Conservation (phyloP, 495 filamentous ascomycete genomes). For the Penicillium waksmanii region DNA sequence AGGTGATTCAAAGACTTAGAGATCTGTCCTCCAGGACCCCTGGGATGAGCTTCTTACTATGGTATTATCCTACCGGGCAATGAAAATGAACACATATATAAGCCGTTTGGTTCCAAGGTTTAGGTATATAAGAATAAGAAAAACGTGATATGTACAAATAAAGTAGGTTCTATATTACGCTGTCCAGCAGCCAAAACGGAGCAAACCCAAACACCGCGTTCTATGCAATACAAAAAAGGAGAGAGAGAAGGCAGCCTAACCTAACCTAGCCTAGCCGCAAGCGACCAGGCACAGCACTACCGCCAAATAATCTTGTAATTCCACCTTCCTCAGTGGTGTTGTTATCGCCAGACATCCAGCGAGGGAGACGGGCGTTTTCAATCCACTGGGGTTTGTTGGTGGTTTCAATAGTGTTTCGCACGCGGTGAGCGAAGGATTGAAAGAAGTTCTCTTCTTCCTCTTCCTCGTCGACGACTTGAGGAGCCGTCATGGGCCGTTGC, state of each 20-base stretch:
- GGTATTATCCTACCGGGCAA: too few relatives aligned
- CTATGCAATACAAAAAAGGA: constrained; percentile 17
- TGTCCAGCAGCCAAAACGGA: constrained; percentile 30
- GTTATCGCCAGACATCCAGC: constrained; percentile 68
- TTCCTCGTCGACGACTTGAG: constrained; percentile 53
- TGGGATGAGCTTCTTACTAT: too few relatives aligned
- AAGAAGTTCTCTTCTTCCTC: constrained; percentile 82
- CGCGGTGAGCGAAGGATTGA: constrained; percentile 77
- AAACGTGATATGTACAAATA: constrained; percentile 25
- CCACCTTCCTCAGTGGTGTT: constrained; percentile 43
- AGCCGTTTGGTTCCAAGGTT: too few relatives aligned
- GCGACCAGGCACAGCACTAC: constrained; percentile 53
- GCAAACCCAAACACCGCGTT: constrained; percentile 30
- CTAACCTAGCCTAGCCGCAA: constrained; percentile 43
- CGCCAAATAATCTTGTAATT: constrained; percentile 58
- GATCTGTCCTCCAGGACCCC: too few relatives aligned
- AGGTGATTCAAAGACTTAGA: neutral
- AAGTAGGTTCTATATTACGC: constrained; percentile 27
- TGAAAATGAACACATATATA: too few relatives aligned
- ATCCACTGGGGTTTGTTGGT: constrained; percentile 82
- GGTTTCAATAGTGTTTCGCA: constrained; percentile 89
- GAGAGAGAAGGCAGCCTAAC: constrained; percentile 13
- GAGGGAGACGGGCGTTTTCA: constrained; percentile 72
- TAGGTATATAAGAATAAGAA: neutral
- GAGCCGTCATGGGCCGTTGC: constrained; percentile 31